Conservation (phyloP, 2,329 filamentous ascomycete genomes). For the Lachnellula hyalina region DNA sequence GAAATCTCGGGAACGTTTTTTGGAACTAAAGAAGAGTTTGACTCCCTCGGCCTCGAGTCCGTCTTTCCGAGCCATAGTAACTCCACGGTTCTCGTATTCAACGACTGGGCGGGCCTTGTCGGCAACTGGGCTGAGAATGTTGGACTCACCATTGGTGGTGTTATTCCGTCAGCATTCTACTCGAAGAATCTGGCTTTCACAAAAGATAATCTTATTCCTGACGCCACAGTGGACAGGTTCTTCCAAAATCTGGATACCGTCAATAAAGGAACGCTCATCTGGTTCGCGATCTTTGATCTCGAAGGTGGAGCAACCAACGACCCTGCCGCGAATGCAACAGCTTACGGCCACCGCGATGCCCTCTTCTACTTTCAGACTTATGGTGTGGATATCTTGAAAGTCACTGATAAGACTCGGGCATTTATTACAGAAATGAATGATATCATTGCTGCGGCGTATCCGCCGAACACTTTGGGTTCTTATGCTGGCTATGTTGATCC, state of each 20-base stretch:
- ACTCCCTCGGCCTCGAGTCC: slow-evolving; percentile 43
- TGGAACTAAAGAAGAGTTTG: slow-evolving; percentile 51
- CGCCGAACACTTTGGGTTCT: slow-evolving; percentile 38
- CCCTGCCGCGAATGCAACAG: slow-evolving; percentile 48
- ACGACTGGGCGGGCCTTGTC: slow-evolving; percentile 59
- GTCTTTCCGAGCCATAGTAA: slow-evolving; percentile 39
- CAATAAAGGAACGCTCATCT: slow-evolving; percentile 47
- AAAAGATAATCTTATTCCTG: slow-evolving; percentile 42
- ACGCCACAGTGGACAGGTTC: slow-evolving; percentile 41
- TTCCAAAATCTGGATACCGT: slow-evolving; percentile 49
- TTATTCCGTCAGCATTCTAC: slow-evolving; percentile 1
- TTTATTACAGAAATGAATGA: slow-evolving; percentile 50
- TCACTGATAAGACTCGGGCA: slow-evolving; percentile 41
- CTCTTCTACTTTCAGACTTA: slow-evolving; percentile 61
- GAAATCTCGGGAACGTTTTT: slow-evolving; percentile 58
- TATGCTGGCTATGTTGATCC: slow-evolving; percentile 60
- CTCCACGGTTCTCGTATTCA: slow-evolving; percentile 42
- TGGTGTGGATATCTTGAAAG: slow-evolving; percentile 43
- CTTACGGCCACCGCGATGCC: slow-evolving; percentile 60
- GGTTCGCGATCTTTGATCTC: slow-evolving; percentile 59
- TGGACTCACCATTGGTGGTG: slow-evolving; percentile 18
- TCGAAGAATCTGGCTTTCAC: slow-evolving; percentile 38
- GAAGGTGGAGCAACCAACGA: slow-evolving; percentile 56
- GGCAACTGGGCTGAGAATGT: slow-evolving; percentile 46
- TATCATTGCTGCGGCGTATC: slow-evolving; percentile 35